Percentiles rank a stretch among this genome's conserved stretches.
These are phyloP conservation scores for Aegilops tauschii DNA, from an alignment of 176 grass and related monocot species.

Conservation along the genomic window DNA sequence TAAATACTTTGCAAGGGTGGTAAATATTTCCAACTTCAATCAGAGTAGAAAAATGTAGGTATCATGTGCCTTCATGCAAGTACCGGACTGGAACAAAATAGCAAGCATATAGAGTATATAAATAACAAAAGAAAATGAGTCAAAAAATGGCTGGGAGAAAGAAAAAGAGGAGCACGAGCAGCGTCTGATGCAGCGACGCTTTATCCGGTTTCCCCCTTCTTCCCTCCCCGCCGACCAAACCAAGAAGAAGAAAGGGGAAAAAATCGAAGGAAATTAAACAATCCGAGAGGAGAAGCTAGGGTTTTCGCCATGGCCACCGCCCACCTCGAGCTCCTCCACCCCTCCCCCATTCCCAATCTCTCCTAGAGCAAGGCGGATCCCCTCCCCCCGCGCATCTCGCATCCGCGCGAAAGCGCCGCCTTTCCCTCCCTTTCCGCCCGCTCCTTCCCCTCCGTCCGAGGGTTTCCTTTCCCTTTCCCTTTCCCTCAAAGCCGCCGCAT, in stretches of 20 bases:
- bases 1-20: too few relatives aligned
- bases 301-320: constrained; percentile 57
- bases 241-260: not conserved
- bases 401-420: constrained; percentile 29
- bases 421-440: not conserved
- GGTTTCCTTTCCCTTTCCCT: constrained; percentile 24
- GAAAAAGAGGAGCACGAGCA: constrained; percentile 2
- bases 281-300: constrained; percentile 47
- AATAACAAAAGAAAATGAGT: not conserved
- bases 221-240: not conserved
- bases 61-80: not conserved
- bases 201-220: not conserved
- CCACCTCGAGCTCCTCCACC: constrained; percentile 22
- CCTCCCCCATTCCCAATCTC: constrained; percentile 11
- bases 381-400: constrained; percentile 25
- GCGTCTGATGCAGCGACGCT: not conserved
- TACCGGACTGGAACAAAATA: not conserved
- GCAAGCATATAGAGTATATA: not conserved
- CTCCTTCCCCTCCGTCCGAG: constrained; percentile 28
- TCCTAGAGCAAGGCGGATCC: not conserved
- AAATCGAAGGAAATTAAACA: not conserved
- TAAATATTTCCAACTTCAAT: not conserved
- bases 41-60: not conserved
- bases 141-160: not conserved
- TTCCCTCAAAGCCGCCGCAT: not conserved